These are phyloP conservation scores for Pestalotiopsis sp. DNA, from an alignment of 2,329 filamentous ascomycete species.

Conservation along the genomic window DNA sequence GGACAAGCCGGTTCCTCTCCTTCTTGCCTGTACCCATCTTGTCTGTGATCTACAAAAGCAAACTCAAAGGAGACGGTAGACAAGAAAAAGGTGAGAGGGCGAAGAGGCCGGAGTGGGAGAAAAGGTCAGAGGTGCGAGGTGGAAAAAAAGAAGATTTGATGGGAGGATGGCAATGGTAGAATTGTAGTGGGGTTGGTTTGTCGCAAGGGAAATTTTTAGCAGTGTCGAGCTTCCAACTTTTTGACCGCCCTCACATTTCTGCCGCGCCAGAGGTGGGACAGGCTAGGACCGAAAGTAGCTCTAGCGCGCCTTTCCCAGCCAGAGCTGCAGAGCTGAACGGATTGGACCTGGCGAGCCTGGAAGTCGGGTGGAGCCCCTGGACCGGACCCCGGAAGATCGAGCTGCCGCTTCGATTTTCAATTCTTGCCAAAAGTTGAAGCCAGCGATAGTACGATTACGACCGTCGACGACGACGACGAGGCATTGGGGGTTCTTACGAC, in stretches of 20 bases:
- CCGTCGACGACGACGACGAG: neutral
- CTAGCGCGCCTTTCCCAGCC: neutral
- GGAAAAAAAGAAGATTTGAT: neutral
- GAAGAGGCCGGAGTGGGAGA: neutral
- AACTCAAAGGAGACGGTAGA: neutral
- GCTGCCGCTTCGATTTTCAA: slow-evolving; percentile 9
- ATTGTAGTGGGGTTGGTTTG: slow-evolving; percentile 6
- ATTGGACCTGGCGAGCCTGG: too few relatives aligned
- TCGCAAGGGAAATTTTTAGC: slow-evolving; percentile 7
- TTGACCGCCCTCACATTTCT: slow-evolving; percentile 18
- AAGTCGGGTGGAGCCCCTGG: neutral
- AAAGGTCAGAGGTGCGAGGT: neutral
- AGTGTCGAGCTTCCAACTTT: slow-evolving; percentile 11
- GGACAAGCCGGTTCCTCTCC: slow-evolving; percentile 78
- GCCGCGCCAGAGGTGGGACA: slow-evolving; percentile 6
- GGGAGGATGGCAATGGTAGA: slow-evolving; percentile 5
- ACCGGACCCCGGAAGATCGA: slow-evolving; percentile 10
- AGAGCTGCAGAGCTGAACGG: neutral
- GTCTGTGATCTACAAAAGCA: slow-evolving; percentile 22
- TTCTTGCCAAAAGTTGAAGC: slow-evolving; percentile 3
- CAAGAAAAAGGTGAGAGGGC: neutral
- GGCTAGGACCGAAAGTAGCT: neutral
- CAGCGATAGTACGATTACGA: neutral
- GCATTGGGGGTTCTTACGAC: neutral
- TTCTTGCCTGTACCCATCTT: slow-evolving; percentile 91